Percentiles rank a stretch among this genome's conserved stretches.
phyloP scores from a whole-genome alignment of 345 rosid genomes.

The Camelina neglecta region DNA sequence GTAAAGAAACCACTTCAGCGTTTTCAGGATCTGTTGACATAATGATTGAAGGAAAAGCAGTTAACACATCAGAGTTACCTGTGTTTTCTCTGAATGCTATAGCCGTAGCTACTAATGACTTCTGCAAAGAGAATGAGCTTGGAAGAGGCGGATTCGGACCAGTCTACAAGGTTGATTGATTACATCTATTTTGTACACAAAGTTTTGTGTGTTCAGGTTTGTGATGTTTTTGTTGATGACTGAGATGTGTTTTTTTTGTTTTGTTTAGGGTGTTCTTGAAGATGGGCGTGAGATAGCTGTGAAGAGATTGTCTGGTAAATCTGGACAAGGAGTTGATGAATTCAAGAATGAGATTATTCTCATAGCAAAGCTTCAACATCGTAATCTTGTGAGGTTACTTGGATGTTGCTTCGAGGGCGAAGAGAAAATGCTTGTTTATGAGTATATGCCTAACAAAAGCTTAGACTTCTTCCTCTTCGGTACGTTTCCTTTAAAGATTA shows the following conservation, averaged over 20 bases:
- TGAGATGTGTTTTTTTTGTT: conserved; percentile 26
- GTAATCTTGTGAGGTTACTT: conserved; percentile 70
- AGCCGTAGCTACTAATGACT: conserved; percentile 42
- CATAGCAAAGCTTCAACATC: conserved; percentile 67
- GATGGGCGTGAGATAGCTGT: conserved; percentile 73
- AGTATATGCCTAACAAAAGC: conserved; percentile 77
- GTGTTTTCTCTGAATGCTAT: conserved; percentile 33
- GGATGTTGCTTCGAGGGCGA: conserved; percentile 73
- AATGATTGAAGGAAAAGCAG: conserved; percentile 46
- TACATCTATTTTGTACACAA: neutral
- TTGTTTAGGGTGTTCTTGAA: conserved; percentile 61
- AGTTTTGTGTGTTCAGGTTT: neutral
- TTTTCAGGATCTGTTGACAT: conserved; percentile 46
- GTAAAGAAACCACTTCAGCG: conserved; percentile 34
- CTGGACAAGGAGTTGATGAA: conserved; percentile 67
- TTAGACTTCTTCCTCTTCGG: conserved; percentile 67
- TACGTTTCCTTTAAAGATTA: conserved; percentile 32
- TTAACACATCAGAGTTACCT: conserved; percentile 46
- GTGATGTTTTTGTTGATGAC: conserved; percentile 3
- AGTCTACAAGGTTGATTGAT: conserved; percentile 45
- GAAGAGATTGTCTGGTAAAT: conserved; percentile 60
- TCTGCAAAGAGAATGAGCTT: conserved; percentile 41
- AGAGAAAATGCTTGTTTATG: conserved; percentile 67
- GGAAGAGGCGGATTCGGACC: conserved; percentile 50
- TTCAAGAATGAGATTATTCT: conserved; percentile 64